These are phyloP conservation scores for Shiraia bambusicola DNA, from an alignment of 2,329 filamentous ascomycete species.

Conservation along the genomic window DNA sequence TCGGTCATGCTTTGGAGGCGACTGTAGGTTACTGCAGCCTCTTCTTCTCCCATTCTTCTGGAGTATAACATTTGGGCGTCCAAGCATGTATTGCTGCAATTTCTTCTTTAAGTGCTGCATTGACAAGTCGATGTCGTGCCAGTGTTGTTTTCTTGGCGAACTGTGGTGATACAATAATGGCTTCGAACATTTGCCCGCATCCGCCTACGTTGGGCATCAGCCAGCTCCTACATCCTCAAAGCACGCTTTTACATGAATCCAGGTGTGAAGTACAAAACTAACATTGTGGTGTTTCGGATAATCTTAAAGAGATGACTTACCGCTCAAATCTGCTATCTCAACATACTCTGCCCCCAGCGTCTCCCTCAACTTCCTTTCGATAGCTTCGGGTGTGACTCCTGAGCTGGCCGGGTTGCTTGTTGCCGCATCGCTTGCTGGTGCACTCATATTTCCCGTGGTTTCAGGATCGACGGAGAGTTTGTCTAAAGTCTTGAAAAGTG, in stretches of 20 bases:
- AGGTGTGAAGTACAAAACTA: no score
- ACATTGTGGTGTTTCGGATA: no score
- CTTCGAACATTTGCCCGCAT: conserved; percentile 70
- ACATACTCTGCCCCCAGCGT: conserved; percentile 76
- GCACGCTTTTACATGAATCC: no score
- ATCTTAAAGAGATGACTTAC: conserved; percentile 53
- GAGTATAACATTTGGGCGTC: conserved; percentile 92
- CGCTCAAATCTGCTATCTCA: conserved; percentile 88
- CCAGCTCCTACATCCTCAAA: background rate
- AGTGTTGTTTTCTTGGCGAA: conserved; percentile 65
- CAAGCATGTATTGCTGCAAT: conserved; percentile 91
- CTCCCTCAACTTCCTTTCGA: conserved; percentile 68
- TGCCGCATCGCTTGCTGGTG: conserved; percentile 46
- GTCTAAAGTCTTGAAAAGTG: conserved; percentile 37
- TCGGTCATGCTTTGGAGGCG: background rate
- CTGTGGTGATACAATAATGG: conserved; percentile 62
- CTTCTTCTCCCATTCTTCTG: conserved; percentile 81
- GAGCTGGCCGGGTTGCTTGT: conserved; percentile 56
- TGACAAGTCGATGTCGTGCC: conserved; percentile 83
- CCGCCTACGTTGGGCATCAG: conserved; percentile 54
- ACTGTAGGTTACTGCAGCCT: conserved; percentile 40
- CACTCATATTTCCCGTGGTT: conserved; percentile 43
- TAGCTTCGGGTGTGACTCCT: conserved; percentile 70
- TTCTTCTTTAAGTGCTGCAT: conserved; percentile 78
- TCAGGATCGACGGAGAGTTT: conserved; percentile 24